phyloP scores from a whole-genome alignment of 306 rosid species.

The Fagus crenata region DNA sequence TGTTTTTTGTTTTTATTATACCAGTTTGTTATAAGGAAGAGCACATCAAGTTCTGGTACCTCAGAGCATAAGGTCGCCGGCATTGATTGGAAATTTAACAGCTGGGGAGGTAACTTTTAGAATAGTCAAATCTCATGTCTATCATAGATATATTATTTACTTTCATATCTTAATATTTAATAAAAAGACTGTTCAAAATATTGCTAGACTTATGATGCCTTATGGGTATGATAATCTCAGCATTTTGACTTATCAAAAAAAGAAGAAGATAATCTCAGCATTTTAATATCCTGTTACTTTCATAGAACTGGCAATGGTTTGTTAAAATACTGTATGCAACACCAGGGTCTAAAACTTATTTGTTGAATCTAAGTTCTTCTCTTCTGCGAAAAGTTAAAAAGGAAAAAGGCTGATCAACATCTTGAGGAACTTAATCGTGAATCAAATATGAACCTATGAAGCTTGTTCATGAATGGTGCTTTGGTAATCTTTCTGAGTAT shows the following conservation, averaged over 20 bases:
- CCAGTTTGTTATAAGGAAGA: constrained; percentile 73
- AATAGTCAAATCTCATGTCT: neutral
- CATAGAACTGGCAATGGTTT: neutral
- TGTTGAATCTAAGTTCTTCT: neutral
- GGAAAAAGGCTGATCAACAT: constrained; percentile 7
- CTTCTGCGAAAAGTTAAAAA: neutral
- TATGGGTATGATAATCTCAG: neutral
- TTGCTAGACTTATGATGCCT: neutral
- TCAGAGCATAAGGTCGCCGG: constrained; percentile 57
- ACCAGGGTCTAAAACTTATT: neutral
- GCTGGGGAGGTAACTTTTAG: constrained; percentile 83
- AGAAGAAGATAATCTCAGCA: too few relatives aligned
- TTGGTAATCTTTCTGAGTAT: neutral
- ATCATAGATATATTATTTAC: neutral
- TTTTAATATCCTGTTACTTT: neutral
- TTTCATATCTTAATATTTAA: neutral
- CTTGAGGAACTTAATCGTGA: constrained; percentile 17
- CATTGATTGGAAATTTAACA: constrained; percentile 87
- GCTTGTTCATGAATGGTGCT: neutral
- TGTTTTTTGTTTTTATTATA: constrained; percentile 23
- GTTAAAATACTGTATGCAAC: neutral
- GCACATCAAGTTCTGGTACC: constrained; percentile 27
- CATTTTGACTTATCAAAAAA: too few relatives aligned
- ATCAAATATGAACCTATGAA: constrained; percentile 1
- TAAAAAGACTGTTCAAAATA: neutral